phyloP scores from a whole-genome alignment of 1,284 basidiomycete genomes.

The Phlebopus sp. region DNA sequence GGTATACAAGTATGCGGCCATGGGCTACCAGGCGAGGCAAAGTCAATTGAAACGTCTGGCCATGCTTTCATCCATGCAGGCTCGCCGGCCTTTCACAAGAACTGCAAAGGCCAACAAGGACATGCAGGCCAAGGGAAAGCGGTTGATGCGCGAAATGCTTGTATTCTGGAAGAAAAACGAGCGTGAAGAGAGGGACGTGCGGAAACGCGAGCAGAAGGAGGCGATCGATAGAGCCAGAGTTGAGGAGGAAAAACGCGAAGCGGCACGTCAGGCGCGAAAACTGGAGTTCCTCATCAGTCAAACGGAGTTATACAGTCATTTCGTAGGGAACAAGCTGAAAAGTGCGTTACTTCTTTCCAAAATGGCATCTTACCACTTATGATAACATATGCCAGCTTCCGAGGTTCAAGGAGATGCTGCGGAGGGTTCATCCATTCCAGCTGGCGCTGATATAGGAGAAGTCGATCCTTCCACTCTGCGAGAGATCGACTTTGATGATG shows the following conservation, averaged over 20 bases:
- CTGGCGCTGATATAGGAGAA: conserved; percentile 57
- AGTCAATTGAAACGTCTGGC: conserved; percentile 77
- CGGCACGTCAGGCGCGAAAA: conserved; percentile 93
- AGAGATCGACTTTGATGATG: conserved; percentile 95
- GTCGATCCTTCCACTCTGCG: conserved; percentile 52
- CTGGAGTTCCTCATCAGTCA: conserved; percentile 99
- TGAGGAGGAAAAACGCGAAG: conserved; percentile 96
- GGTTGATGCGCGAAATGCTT: conserved; percentile 92
- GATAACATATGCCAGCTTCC: conserved; percentile 52
- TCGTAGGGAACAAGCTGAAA: conserved; percentile 98
- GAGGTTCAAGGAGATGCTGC: conserved; percentile 82
- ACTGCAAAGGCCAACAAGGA: conserved; percentile 87
- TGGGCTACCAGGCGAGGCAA: conserved; percentile 61
- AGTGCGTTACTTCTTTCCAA: conserved; percentile 51
- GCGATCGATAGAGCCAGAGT: conserved; percentile 86
- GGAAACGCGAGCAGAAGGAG: conserved; percentile 94
- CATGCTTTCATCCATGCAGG: conserved; percentile 73
- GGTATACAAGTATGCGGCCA: conserved; percentile 79
- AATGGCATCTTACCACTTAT: conserved; percentile 17
- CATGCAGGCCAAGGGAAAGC: conserved; percentile 82
- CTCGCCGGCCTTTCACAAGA: conserved; percentile 78
- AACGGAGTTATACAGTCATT: conserved; percentile 98
- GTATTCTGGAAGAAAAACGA: conserved; percentile 99
- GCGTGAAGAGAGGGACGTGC: conserved; percentile 90
- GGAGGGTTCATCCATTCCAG: conserved; percentile 42